Evolutionary conservation across 768 basidiomycete species (phyloP), one percentile per base, ranked within the genome.

Genomic region (Mycena venus): DNA sequence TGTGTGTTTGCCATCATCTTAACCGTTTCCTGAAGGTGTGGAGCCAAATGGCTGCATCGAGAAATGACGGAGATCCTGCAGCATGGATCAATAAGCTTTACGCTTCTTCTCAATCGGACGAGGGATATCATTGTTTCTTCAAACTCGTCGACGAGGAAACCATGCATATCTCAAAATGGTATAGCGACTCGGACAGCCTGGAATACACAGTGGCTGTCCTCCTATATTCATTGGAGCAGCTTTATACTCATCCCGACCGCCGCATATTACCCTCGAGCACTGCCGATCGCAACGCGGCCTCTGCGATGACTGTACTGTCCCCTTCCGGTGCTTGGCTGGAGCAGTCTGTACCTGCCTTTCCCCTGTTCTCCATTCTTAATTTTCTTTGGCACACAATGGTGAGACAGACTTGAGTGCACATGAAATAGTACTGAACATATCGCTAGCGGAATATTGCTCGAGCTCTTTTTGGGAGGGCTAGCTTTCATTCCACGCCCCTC

Each of bases 71-170:
- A 3, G 51, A 55, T 38, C 51, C 64, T 51, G 64, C 15, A 0
- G 64, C 49, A 27, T 66, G 64, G 64, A 55, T 53, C 14, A 66
- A 66, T 32, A 66, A 66, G 29, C 64, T 66, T 12, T 66, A 66
- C 12, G 64, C 64, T 34, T 66, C 64, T 8, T 65, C 63, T 36
- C 1, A 7, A 17, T n/a, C 31, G 36, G 34, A 9, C n/a, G 23
- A 36, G 25, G 9, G 23, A 15, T 40, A n/a, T 12, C 64, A 66
- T n/a, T 66, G 64, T 23, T 66, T 2, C 32, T 25, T 66, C 34
- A 66, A 55, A 25, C 64, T 66, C 11, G 25, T 38, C 17, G 51
- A 27, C n/a, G 64, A 66, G n/a, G 49, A 66, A 25, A 55, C 31
- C 4, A 40, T 66, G n/a, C 1, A 38, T 8, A 55, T 53, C 2